Conservation (phyloP, 768 basidiomycete species). For the Termitomyces sp. region DNA sequence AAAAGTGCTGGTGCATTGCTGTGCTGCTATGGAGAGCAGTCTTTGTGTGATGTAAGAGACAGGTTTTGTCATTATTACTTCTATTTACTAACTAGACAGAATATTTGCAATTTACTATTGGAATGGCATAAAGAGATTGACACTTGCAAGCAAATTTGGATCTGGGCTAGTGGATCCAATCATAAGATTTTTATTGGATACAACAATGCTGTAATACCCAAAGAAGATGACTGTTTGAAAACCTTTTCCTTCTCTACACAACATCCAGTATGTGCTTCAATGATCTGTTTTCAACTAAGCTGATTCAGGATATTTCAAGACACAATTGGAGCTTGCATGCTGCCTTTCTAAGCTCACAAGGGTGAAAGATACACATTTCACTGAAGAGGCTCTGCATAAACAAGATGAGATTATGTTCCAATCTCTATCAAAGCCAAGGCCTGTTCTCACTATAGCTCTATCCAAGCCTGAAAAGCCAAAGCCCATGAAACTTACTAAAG, state of each 20-base stretch:
- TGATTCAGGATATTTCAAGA: constrained; percentile 39
- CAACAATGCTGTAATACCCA: constrained; percentile 69
- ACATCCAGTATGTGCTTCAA: constrained; percentile 63
- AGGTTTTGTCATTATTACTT: background rate
- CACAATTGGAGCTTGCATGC: constrained; percentile 82
- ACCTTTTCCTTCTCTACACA: constrained; percentile 96
- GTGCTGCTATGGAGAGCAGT: constrained; percentile 92
- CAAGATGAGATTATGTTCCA: constrained; percentile 90
- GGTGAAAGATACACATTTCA: constrained; percentile 81
- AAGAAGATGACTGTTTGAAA: constrained; percentile 78
- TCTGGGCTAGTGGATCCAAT: constrained; percentile 86
- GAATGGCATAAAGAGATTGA: constrained; percentile 89
- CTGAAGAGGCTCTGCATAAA: constrained; percentile 75
- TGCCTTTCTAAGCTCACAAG: constrained; percentile 83
- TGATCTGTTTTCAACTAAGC: background rate
- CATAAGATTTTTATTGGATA: constrained; percentile 88
- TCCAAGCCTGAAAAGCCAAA: constrained; percentile 43
- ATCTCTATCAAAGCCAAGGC: constrained; percentile 80
- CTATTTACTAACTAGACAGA: constrained; percentile 40
- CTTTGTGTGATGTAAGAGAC: constrained; percentile 74
- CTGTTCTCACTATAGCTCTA: constrained; percentile 27
- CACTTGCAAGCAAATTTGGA: constrained; percentile 86
- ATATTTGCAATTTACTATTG: constrained; percentile 76
- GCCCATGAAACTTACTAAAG: constrained; percentile 62
- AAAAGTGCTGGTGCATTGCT: constrained; percentile 92